phyloP scores from a whole-genome alignment of 1,284 basidiomycete genomes.

The Puccinia triticina region DNA sequence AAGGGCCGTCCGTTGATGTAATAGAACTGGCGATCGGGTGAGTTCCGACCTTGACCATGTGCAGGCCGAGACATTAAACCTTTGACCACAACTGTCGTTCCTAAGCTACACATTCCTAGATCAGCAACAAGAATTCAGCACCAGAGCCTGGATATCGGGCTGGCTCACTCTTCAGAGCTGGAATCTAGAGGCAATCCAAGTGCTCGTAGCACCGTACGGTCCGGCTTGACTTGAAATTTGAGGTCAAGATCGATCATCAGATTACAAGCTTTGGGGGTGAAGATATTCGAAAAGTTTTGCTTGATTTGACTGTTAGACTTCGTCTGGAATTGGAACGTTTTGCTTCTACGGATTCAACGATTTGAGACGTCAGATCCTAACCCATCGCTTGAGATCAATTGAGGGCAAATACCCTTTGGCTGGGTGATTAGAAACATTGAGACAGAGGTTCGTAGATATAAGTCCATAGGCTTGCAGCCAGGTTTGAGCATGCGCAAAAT shows the following conservation, averaged over 20 bases:
- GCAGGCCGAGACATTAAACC: conserved; percentile 80
- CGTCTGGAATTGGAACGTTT: conserved; percentile 73
- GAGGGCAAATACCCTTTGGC: conserved; percentile 70
- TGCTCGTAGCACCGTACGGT: conserved; percentile 61
- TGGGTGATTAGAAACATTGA: conserved; percentile 74
- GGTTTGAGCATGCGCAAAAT: conserved; percentile 81
- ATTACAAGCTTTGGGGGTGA: conserved; percentile 79
- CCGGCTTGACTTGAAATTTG: conserved; percentile 70
- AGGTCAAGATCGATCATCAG: conserved; percentile 75
- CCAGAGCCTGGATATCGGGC: neutral
- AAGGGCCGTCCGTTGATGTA: conserved; percentile 93
- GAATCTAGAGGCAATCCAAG: conserved; percentile 41
- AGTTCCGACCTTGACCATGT: conserved; percentile 72
- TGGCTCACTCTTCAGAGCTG: conserved; percentile 48
- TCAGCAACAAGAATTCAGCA: neutral
- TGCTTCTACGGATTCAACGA: conserved; percentile 63
- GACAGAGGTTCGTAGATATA: conserved; percentile 69
- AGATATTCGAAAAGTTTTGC: conserved; percentile 74
- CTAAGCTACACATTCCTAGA: conserved; percentile 3
- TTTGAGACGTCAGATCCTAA: conserved; percentile 38
- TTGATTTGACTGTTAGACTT: conserved; percentile 69
- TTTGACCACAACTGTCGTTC: conserved; percentile 65
- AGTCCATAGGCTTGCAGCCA: conserved; percentile 88
- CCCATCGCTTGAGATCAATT: neutral
- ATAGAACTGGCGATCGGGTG: conserved; percentile 86